Evolutionary conservation across 2,329 filamentous ascomycete species (phyloP).

Genomic region (Chrysoporthe cubensis): DNA sequence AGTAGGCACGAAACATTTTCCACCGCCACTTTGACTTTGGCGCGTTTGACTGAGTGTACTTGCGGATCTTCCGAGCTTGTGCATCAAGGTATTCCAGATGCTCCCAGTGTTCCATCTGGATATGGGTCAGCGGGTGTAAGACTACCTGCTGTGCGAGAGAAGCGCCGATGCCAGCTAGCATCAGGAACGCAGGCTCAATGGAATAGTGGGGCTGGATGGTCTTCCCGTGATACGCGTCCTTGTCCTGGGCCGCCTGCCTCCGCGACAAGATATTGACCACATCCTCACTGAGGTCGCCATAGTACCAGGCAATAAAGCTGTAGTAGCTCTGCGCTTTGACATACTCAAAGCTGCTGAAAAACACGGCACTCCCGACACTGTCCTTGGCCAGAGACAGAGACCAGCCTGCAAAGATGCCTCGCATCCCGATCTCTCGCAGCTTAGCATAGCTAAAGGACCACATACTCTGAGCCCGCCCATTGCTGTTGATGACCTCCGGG

Average conservation of each 20-base stretch:
- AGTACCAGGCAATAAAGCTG: slow-evolving; percentile 71
- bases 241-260: slow-evolving; percentile 44
- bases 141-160: slow-evolving; percentile 71
- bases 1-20: slow-evolving; percentile 67
- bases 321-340: slow-evolving; percentile 77
- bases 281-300: slow-evolving; percentile 60
- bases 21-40: slow-evolving; percentile 44
- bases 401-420: slow-evolving; percentile 77
- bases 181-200: slow-evolving; percentile 72
- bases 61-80: slow-evolving; percentile 53
- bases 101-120: slow-evolving; percentile 75
- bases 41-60: slow-evolving; percentile 36
- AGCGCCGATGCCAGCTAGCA: slow-evolving; percentile 70
- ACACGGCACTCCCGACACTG: slow-evolving; percentile 68
- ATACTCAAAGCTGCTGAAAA: slow-evolving; percentile 77
- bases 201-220: slow-evolving; percentile 76
- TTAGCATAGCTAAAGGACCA: slow-evolving; percentile 72
- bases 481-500: slow-evolving; percentile 43
- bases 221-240: slow-evolving; percentile 37
- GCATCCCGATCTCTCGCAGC: slow-evolving; percentile 70
- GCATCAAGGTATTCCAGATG: slow-evolving; percentile 73
- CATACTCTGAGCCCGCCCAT: slow-evolving; percentile 60
- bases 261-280: slow-evolving; percentile 54
- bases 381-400: slow-evolving; percentile 71
- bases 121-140: slow-evolving; percentile 71